Evolutionary conservation across 1,284 basidiomycete genomes (phyloP), one percentile per base, ranked within the genome.

Genomic region (Rhodotorula sp.): DNA sequence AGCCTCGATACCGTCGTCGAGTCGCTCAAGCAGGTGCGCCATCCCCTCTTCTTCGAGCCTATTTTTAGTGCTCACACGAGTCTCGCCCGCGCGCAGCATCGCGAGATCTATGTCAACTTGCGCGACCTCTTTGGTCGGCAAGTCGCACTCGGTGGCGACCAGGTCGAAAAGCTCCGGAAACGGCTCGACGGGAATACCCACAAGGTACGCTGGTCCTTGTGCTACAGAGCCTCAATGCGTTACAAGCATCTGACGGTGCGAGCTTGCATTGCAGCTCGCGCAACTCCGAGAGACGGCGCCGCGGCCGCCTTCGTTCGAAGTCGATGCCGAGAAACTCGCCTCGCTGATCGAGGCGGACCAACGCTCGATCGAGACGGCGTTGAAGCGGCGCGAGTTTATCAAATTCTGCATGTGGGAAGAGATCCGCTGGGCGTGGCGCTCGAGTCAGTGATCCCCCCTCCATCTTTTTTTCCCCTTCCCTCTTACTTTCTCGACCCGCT

Each of bases 61-160:
- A 23, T 23, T 2, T 28, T 78, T 81, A 54, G 79, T 79, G 67
- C 68, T 75, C 16, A 66, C 80, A 55, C 12, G 21, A 43, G 31
- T 50, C 57, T 23, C 5, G 5, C 15, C 18, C 45, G 18, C 19
- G 8, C 93, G 87, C 83, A 83, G 62, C 92, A 97, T 80, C 87
- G 93, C 55, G 94, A 97, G 79, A 84, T 97, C 6, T 95, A 93
- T 80, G 83, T 91, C 56, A 88, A 91, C 14, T 89, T 90, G 80
- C 87, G 90, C 28, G 92, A 94, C 77, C 84, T 95, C 6, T 90
- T 95, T 79, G 83, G 87, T 60, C 87, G 93, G 31, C 89, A 93
- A 76, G 90, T 92, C 70, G 55, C 87, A 88, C 84, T 95, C 50
- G 91, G 92, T 0, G 85, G 87, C 52, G 94, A 97, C 78, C 86